A percentile compares a stretch with the other conserved stretches of the same genome.
phyloP scores from a whole-genome alignment of 257 asterid species.

The Coffea canephora region DNA sequence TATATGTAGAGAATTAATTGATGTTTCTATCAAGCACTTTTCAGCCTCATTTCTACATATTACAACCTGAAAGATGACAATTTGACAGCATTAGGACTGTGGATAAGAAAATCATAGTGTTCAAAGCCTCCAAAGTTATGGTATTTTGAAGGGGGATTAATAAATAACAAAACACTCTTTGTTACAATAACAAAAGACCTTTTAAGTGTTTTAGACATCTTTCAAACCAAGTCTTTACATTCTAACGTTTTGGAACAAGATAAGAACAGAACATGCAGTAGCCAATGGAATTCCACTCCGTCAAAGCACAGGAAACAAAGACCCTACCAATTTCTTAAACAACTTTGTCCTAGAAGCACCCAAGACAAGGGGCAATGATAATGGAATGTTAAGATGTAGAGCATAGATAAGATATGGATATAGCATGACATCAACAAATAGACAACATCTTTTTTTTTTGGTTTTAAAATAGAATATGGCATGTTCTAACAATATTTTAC shows the following conservation, averaged over 20 bases:
- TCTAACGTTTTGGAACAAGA: background rate
- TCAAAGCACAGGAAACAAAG: background rate
- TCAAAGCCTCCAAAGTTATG: background rate
- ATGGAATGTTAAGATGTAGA: background rate
- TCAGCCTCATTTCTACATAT: conserved; percentile 97
- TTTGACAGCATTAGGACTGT: conserved; percentile 18
- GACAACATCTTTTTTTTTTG: background rate
- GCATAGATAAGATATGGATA: background rate
- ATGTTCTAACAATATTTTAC: background rate
- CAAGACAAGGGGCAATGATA: background rate
- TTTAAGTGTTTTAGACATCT: background rate
- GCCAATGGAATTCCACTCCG: background rate
- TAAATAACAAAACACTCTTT: background rate
- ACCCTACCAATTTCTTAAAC: background rate
- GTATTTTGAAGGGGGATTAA: background rate
- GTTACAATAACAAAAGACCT: background rate
- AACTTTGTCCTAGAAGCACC: background rate
- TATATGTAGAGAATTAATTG: conserved; percentile 90
- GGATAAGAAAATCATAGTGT: background rate
- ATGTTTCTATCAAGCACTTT: conserved; percentile 96
- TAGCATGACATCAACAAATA: background rate
- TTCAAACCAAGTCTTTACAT: background rate
- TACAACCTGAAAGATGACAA: conserved; percentile 56
- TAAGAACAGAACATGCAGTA: background rate
- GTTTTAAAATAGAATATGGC: background rate